Evolutionary conservation across 805 yeast genomes (phyloP), one percentile per base, ranked within the genome.

Genomic region (Metschnikowia cerradonensis): DNA sequence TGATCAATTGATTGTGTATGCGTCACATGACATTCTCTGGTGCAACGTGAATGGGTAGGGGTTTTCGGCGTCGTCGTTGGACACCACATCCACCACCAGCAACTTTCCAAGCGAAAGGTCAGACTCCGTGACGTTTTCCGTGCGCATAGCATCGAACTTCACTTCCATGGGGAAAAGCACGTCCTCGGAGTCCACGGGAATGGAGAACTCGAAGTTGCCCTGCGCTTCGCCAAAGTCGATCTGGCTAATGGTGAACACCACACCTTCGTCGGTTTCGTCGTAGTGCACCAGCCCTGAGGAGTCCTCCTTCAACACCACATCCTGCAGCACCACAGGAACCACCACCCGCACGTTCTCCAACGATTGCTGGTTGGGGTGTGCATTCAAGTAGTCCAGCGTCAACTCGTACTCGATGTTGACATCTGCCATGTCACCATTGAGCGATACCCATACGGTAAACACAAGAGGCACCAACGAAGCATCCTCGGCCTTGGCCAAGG

Each of bases 351-450:
- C 80, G 65, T 79, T 78, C 52, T 77, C 81, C 51, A 86, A 66
- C 14, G 77, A 53, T 44, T 76, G 80, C 36, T 72, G 68, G 26
- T 53, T 48, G 15, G 63, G 58, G 52, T 67, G 66, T 1, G 62
- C 50, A 7, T 58, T 66, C 31, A 72, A 48, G 54, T 66, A 73
- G 19, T 58, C 70, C 13, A 76, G 73, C 45, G 77, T 77, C 49
- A 86, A 71, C 72, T 92, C 98, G 70, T 88, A 91, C 73, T 92
- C 99, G 58, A 94, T 75, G 2, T 97, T 91, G 19, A 91, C 86
- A 52, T 83, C 86, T 52, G 84, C 80, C 48, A 79, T 64, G 4
- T 81, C 81, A 42, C 79, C 82, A 52, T 83, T 78, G 35, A 82
- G 81, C 51, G 79, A 77, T 47, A 90, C 85, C 99, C 99, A 92